A percentile compares a stretch with the other conserved stretches of the same genome.
Evolutionary conservation across 2,329 filamentous ascomycete genomes (phyloP).

Genomic region (Penicillium sclerotiorum): DNA sequence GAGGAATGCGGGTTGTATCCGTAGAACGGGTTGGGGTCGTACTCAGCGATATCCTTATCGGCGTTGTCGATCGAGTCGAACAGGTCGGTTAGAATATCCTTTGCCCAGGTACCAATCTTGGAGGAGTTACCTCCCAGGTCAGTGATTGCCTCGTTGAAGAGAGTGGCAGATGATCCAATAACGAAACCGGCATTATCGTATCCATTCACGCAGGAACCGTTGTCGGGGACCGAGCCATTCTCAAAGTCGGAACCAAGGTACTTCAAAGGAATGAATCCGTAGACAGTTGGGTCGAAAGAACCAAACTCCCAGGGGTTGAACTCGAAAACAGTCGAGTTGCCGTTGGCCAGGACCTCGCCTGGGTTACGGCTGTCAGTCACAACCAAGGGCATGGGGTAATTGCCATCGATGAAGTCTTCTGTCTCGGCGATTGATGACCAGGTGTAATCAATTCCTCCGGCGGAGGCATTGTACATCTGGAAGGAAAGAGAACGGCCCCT

Average conservation of each 20-base stretch:
- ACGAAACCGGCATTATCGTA: constrained; percentile 82
- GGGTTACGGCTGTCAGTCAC: constrained; percentile 69
- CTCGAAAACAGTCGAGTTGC: constrained; percentile 76
- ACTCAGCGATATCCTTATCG: constrained; percentile 74
- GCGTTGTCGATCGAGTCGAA: constrained; percentile 59
- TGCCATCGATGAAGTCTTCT: constrained; percentile 62
- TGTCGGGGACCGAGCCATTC: constrained; percentile 58
- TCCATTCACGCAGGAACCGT: constrained; percentile 69
- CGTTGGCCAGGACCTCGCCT: constrained; percentile 61
- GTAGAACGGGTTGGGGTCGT: constrained; percentile 75
- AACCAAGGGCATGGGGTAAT: constrained; percentile 72
- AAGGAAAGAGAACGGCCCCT: constrained; percentile 77
- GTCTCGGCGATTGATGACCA: constrained; percentile 76
- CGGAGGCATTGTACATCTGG: constrained; percentile 75
- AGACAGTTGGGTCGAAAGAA: constrained; percentile 72
- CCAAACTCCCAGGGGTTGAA: constrained; percentile 82
- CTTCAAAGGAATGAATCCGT: constrained; percentile 69
- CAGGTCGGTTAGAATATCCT: constrained; percentile 55
- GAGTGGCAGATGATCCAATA: constrained; percentile 80
- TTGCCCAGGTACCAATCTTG: constrained; percentile 52
- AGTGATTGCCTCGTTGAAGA: constrained; percentile 80
- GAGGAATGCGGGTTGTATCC: constrained; percentile 64
- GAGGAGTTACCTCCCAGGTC: constrained; percentile 58
- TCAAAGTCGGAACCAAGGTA: constrained; percentile 75
- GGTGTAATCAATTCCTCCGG: constrained; percentile 76